These are phyloP conservation scores for Botrytis aclada DNA, from an alignment of 2,329 filamentous ascomycete species.

Conservation along the genomic window DNA sequence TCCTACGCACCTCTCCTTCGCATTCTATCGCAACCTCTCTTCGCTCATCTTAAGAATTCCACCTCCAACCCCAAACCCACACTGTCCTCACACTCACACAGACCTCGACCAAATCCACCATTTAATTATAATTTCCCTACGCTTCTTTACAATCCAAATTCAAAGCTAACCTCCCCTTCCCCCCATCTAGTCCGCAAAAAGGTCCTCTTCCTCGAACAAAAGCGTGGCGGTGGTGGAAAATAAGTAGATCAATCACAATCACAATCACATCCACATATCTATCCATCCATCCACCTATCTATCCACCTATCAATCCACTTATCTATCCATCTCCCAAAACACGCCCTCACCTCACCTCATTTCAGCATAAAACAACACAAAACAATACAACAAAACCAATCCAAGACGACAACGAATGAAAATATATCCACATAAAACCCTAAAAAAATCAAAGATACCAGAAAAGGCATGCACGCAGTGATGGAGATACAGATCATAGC, in stretches of 20 bases:
- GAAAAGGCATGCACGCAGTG: background rate
- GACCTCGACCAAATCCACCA: background rate
- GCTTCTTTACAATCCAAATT: background rate
- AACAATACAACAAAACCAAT: background rate
- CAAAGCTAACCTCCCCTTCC: slow-evolving; percentile 10
- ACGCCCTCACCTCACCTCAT: background rate
- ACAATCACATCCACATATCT: background rate
- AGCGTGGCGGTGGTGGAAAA: slow-evolving; percentile 67
- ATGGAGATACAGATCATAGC: background rate
- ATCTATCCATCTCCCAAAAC: background rate
- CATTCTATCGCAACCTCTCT: background rate
- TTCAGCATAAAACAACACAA: background rate
- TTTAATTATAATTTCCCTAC: background rate
- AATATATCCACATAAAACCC: background rate
- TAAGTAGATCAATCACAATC: background rate
- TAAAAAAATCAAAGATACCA: background rate
- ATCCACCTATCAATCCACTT: background rate
- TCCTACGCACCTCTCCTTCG: no score
- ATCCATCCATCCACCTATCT: background rate
- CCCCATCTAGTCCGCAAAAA: slow-evolving; percentile 74
- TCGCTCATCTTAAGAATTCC: background rate
- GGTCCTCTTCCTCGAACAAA: slow-evolving; percentile 92
- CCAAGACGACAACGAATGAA: background rate
- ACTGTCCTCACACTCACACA: background rate
- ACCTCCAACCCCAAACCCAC: background rate